Percentiles rank a stretch among this genome's conserved stretches.
phyloP scores from a whole-genome alignment of 352 stramenopile genomes.

The Pythium apleroticum region DNA sequence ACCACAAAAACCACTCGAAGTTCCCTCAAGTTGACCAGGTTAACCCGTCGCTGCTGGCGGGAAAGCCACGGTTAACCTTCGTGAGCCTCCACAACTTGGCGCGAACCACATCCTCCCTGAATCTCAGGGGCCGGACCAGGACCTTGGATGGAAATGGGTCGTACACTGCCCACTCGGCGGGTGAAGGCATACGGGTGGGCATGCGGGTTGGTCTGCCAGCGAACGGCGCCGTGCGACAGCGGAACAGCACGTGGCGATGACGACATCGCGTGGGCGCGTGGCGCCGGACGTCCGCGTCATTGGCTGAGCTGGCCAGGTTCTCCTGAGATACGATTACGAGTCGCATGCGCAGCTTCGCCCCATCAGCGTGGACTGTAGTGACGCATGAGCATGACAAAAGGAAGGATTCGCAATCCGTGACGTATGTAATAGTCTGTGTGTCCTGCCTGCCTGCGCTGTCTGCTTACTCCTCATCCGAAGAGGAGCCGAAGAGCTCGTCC shows the following conservation, averaged over 20 bases:
- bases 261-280: neutral
- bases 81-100: neutral
- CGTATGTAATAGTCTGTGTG: neutral
- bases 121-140: neutral
- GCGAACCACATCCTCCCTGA: neutral
- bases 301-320: neutral
- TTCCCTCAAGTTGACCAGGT: too few relatives aligned
- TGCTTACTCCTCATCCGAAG: constrained; percentile 78
- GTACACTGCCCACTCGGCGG: neutral
- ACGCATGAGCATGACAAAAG: neutral
- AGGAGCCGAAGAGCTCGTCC: constrained; percentile 85
- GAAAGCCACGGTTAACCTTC: neutral
- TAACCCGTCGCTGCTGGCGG: neutral
- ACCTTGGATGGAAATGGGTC: neutral
- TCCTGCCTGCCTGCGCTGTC: neutral
- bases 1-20: constrained; percentile 21
- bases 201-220: neutral
- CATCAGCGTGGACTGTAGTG: neutral
- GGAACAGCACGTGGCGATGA: neutral
- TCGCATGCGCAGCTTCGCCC: neutral
- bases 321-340: neutral
- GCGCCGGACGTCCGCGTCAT: neutral
- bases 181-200: neutral
- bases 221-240: neutral
- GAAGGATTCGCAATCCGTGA: neutral